These are phyloP conservation scores for Jatropha podagrica DNA, from an alignment of 441 rosid genomes.

Conservation along the genomic window DNA sequence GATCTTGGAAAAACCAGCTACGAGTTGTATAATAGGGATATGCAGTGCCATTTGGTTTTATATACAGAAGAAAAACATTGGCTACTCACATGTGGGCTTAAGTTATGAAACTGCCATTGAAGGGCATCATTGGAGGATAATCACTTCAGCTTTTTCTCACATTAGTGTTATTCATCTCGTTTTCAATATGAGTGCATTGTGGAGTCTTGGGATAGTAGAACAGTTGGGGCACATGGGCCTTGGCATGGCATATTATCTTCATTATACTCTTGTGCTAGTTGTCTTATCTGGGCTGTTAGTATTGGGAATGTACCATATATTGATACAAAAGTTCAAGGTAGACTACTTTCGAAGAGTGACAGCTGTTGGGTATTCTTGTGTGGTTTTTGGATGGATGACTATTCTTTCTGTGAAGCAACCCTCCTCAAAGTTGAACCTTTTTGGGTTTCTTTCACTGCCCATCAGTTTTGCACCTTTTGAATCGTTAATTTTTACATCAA, in stretches of 20 bases:
- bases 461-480: slow-evolving; percentile 96
- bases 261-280: slow-evolving; percentile 78
- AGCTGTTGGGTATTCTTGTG: slow-evolving; percentile 96
- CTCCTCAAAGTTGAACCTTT: slow-evolving; percentile 84
- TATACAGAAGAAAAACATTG: slow-evolving; percentile 88
- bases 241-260: slow-evolving; percentile 81
- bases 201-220: slow-evolving; percentile 95
- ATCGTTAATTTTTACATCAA: slow-evolving; percentile 87
- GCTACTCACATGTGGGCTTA: slow-evolving; percentile 86
- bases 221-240: slow-evolving; percentile 71
- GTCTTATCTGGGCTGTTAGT: slow-evolving; percentile 73
- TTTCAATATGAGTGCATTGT: slow-evolving; percentile 94
- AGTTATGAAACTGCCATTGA: slow-evolving; percentile 78
- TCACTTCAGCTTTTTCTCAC: slow-evolving; percentile 91
- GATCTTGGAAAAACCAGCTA: slow-evolving; percentile 84
- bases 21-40: slow-evolving; percentile 71
- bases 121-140: slow-evolving; percentile 93
- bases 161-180: slow-evolving; percentile 88
- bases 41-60: slow-evolving; percentile 78
- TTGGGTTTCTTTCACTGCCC: slow-evolving; percentile 88
- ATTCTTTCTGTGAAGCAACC: slow-evolving; percentile 94
- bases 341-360: slow-evolving; percentile 90
- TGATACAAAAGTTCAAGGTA: slow-evolving; percentile 69
- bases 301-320: slow-evolving; percentile 67
- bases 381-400: slow-evolving; percentile 99